A percentile compares a stretch with the other conserved stretches of the same genome.
These are phyloP conservation scores for Whalleya microplaca DNA, from an alignment of 2,329 filamentous ascomycete genomes.

Conservation along the genomic window DNA sequence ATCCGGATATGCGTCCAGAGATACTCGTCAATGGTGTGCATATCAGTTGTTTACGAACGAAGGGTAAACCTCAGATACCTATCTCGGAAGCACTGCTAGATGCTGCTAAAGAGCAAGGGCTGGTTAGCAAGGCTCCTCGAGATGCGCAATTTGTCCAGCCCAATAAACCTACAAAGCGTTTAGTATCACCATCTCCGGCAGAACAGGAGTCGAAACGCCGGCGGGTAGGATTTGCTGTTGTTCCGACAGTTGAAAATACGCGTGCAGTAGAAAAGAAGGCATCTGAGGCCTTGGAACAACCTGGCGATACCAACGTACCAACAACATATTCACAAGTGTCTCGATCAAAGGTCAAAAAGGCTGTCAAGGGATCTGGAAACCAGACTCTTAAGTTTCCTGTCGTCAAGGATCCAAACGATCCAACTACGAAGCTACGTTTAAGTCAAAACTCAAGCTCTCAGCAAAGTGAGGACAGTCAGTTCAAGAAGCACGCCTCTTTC, in stretches of 20 bases:
- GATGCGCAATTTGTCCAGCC: slow-evolving; percentile 12
- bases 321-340: slow-evolving; percentile 27
- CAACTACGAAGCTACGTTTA: slow-evolving; percentile 63
- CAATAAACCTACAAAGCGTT: slow-evolving; percentile 26
- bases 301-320: slow-evolving; percentile 4
- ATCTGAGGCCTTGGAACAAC: background rate
- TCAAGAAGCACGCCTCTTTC: slow-evolving; percentile 43
- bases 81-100: slow-evolving; percentile 44
- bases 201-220: slow-evolving; percentile 33
- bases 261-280: slow-evolving; percentile 1
- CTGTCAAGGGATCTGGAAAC: slow-evolving; percentile 45
- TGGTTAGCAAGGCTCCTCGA: slow-evolving; percentile 39
- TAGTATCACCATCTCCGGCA: slow-evolving; percentile 16
- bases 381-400: slow-evolving; percentile 67
- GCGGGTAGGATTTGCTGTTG: slow-evolving; percentile 30
- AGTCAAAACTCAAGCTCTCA: slow-evolving; percentile 67
- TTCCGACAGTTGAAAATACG: background rate
- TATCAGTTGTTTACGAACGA: slow-evolving; percentile 46
- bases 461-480: slow-evolving; percentile 44
- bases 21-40: slow-evolving; percentile 43
- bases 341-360: slow-evolving; percentile 31
- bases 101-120: slow-evolving; percentile 44
- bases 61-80: slow-evolving; percentile 42
- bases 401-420: slow-evolving; percentile 75
- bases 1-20: slow-evolving; percentile 13